Evolutionary conservation across 768 basidiomycete genomes (phyloP).

Genomic region (Leccinum broughii): DNA sequence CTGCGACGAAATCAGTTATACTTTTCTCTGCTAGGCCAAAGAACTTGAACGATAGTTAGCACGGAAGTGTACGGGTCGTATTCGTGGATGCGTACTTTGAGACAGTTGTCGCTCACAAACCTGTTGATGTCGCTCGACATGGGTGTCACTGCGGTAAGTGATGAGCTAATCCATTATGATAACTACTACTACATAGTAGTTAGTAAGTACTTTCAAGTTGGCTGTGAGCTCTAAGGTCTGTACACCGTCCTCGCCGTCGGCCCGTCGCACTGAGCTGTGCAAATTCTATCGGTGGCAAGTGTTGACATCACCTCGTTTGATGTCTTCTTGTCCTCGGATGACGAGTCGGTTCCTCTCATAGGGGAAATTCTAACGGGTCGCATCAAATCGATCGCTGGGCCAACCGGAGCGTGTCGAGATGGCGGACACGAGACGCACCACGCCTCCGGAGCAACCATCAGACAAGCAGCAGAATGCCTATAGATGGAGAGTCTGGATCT

Average conservation of each 20-base stretch:
- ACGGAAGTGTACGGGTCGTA: background rate
- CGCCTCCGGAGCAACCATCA: background rate
- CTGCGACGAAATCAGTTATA: constrained; percentile 85
- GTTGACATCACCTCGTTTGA: too few species aligned
- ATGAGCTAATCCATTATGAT: background rate
- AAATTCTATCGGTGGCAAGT: too few species aligned
- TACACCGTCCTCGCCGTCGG: too few species aligned
- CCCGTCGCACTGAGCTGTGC: too few species aligned
- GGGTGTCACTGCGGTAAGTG: background rate
- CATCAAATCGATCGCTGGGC: constrained; percentile 1
- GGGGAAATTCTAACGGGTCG: background rate
- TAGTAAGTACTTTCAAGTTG: too few species aligned
- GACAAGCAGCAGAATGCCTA: background rate
- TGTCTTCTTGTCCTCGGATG: background rate
- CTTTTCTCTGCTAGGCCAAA: constrained; percentile 83
- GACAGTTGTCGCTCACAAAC: constrained; percentile 78
- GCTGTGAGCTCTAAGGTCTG: too few species aligned
- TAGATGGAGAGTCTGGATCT: background rate
- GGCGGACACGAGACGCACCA: background rate
- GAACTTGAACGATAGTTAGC: constrained; percentile 46
- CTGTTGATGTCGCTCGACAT: constrained; percentile 68
- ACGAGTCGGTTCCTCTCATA: background rate
- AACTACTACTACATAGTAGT: too few species aligned
- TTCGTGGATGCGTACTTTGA: constrained; percentile 49
- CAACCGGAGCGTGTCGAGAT: background rate